Base-by-base conservation (phyloP, 306 rosid genomes). In the Carpinus viminea region DNA sequence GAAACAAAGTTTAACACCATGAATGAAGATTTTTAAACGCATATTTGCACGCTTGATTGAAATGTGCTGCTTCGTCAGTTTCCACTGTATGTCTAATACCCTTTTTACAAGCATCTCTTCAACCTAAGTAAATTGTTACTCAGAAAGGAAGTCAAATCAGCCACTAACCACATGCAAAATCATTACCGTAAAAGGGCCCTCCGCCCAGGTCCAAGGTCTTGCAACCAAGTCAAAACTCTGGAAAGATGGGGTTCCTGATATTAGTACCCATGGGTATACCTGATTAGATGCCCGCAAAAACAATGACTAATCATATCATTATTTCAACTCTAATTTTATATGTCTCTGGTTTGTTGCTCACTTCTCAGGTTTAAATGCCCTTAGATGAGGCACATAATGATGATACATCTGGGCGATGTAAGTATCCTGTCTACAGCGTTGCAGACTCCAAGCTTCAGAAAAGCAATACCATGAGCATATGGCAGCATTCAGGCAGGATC, bases 131-230 rank as follows among this genome's bases (percentile, higher is more conserved):
- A 60, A 13, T 62, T 62, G 20, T 62, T 59, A 71, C 8, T 76
- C 57, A 59, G 70, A 62, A 17, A 75, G 47, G 36, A 17, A 26
- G 77, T 76, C 74, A 62, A 55, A 77, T 68, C 31, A 15, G 64
- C 48, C 79, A 54, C 55, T 36, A 68, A 68, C 78, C 50, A 71
- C 66, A 76, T 48, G 31, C 70, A 76, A 45, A 76, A 68, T 48
- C n/a, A 71, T 66, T 66, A 66, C 20, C 18, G 74, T 62, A 50
- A 21, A 75, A 43, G 77, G 34, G 43, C 18, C 73, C 68, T 56
- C 31, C 48, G 61, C 64, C 48, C 59, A 72, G 43, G 60, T 10
- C 72, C 71, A 55, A 53, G 56, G 72, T 79, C 72, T 71, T 53
- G 70, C 52, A 13, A 70, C 65, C 38, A 48, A 47, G 60, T 54